Evolutionary conservation across 1,139 yeast species (phyloP).

Genomic region (Yamadazyma dushanensis): DNA sequence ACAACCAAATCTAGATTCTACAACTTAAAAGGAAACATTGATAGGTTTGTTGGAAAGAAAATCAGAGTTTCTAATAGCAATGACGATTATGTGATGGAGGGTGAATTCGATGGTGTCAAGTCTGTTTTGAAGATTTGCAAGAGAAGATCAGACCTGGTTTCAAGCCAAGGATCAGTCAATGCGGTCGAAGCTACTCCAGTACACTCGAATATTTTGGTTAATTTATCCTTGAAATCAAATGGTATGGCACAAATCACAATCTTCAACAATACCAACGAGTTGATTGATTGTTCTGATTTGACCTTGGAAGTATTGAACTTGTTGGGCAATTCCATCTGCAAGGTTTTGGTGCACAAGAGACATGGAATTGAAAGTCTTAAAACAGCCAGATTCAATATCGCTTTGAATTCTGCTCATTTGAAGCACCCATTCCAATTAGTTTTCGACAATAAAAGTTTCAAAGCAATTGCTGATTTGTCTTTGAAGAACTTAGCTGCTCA

Average conservation of each 20-base stretch:
- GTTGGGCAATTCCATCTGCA: conserved; percentile 27
- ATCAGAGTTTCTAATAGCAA: conserved; percentile 23
- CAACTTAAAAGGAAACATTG: conserved; percentile 26
- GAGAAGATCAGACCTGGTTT: not conserved
- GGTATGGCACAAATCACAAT: conserved; percentile 34
- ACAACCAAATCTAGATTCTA: conserved; percentile 31
- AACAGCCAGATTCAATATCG: conserved; percentile 34
- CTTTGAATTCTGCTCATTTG: conserved; percentile 32
- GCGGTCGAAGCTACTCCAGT: not conserved
- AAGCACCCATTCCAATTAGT: conserved; percentile 35
- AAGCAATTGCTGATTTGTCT: conserved; percentile 24
- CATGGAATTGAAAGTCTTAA: conserved; percentile 35
- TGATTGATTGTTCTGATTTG: conserved; percentile 34
- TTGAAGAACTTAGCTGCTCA: conserved; percentile 26
- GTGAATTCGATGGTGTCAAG: conserved; percentile 17
- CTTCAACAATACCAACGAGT: conserved; percentile 27
- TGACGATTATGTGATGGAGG: conserved; percentile 23
- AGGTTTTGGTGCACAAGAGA: conserved; percentile 29
- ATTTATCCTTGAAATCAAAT: conserved; percentile 31
- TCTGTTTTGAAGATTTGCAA: conserved; percentile 3
- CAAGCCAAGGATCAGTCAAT: not conserved
- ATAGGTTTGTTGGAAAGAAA: conserved; percentile 17
- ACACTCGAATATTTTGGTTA: conserved; percentile 16
- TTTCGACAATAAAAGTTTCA: conserved; percentile 23
- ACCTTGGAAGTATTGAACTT: conserved; percentile 32